Evolutionary conservation across 257 asterid species (phyloP).

Genomic region (Misopates orontium): DNA sequence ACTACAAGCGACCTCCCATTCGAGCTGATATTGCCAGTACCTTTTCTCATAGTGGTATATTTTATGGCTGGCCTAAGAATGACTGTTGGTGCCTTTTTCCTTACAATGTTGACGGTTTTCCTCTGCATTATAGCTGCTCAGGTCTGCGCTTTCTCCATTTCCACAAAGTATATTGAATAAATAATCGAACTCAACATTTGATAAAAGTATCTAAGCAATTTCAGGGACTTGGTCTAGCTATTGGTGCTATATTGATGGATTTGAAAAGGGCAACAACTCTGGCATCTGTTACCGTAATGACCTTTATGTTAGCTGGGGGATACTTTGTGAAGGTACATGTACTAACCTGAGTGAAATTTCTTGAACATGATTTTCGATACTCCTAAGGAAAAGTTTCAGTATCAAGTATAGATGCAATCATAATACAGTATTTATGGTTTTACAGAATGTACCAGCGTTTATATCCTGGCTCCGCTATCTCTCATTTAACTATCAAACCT

Average conservation of each 20-base stretch:
- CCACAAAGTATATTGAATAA: neutral
- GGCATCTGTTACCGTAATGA: constrained; percentile 69
- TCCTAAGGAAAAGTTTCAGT: neutral
- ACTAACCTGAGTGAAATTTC: too few relatives aligned
- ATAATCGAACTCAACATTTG: neutral
- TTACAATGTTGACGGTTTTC: constrained; percentile 50
- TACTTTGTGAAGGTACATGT: constrained; percentile 41
- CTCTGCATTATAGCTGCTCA: constrained; percentile 66
- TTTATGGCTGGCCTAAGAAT: constrained; percentile 64
- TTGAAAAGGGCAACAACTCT: constrained; percentile 63
- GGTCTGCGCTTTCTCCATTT: constrained; percentile 33
- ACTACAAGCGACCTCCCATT: constrained; percentile 58
- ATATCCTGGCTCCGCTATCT: constrained; percentile 94
- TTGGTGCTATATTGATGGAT: constrained; percentile 62
- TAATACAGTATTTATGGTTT: constrained; percentile 8
- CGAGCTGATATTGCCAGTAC: constrained; percentile 56
- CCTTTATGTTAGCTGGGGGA: constrained; percentile 69
- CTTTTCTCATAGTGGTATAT: constrained; percentile 51
- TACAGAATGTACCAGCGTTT: constrained; percentile 89
- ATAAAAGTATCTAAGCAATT: neutral
- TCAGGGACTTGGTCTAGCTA: constrained; percentile 61
- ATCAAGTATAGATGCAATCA: too few relatives aligned
- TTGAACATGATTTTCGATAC: too few relatives aligned
- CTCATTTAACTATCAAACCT: constrained; percentile 94
- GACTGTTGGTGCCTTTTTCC: constrained; percentile 45